Evolutionary conservation across 768 basidiomycete genomes (phyloP), one percentile per base, ranked within the genome.

Genomic region (Cystoderma amianthinum): DNA sequence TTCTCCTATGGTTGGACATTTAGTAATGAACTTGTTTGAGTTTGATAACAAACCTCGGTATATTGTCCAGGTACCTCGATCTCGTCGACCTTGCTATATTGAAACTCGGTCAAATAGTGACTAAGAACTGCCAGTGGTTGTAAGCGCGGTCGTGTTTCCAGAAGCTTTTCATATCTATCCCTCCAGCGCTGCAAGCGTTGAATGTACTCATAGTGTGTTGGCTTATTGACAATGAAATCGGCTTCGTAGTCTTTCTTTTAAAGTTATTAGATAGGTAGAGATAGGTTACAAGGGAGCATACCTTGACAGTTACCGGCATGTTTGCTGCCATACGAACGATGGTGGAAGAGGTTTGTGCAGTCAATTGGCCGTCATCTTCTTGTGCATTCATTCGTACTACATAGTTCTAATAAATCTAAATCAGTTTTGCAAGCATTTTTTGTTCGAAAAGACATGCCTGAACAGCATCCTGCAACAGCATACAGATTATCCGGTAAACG

Each of bases 1-100:
- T 94, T 92, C 56, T 98, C 93, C 93, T 96, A 53, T 11, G 19
- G 32, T 16, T n/a, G n/a, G n/a, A n/a, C n/a, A n/a, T n/a, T n/a
- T n/a, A n/a, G n/a, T n/a, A n/a, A n/a, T n/a, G n/a, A n/a, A n/a
- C n/a, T n/a, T n/a, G n/a, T n/a, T n/a, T n/a, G n/a, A n/a, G n/a
- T n/a, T n/a, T n/a, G n/a, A n/a, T n/a, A n/a, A n/a, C n/a, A n/a
- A n/a, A 88, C 93, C 76, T 97, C 90, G 0, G 92, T 87, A 58
- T 99, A 99, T 60, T 99, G 96, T 5, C 96, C 96, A n/a, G 94
- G 94, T 38, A 99, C 80, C 56, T 99, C 94, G 28, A 99, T 89
- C 48, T 99, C 95, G 48, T 98, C 96, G 38, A 95, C 92, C 59
- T 93, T 96, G 55, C 81, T 83, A 60, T 97, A 93, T 51, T 98